A percentile compares a stretch with the other conserved stretches of the same genome.
Evolutionary conservation across 192 early-diverging fungal species (phyloP).

Genomic region (Coemansia sp.): DNA sequence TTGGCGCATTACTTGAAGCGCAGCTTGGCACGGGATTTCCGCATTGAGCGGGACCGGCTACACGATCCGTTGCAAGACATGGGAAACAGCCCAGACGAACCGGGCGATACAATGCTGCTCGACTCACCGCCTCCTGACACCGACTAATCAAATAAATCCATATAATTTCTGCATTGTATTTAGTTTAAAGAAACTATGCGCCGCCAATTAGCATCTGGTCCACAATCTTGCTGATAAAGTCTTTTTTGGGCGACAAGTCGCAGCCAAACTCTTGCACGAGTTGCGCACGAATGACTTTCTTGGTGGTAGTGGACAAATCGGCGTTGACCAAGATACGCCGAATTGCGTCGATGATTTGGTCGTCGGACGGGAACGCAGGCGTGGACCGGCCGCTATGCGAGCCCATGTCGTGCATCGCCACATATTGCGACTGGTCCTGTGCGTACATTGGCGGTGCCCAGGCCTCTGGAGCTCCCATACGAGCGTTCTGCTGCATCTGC

Average conservation of each 20-base stretch:
- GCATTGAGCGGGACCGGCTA: constrained; percentile 42
- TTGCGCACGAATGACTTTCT: constrained; percentile 78
- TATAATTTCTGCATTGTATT: not conserved
- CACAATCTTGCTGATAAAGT: constrained; percentile 72
- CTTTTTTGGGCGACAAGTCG: constrained; percentile 63
- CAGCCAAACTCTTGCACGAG: constrained; percentile 62
- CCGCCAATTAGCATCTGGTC: constrained; percentile 31
- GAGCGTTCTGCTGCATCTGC: constrained; percentile 10
- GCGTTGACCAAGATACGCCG: constrained; percentile 65
- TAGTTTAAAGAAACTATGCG: not conserved
- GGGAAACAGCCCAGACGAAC: too few species aligned
- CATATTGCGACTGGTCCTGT: not conserved
- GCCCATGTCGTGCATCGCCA: constrained; percentile 20
- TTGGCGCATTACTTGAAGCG: constrained; percentile 75
- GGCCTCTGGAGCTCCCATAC: not conserved
- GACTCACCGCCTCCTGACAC: too few species aligned
- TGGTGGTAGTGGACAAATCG: constrained; percentile 72
- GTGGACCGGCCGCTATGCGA: constrained; percentile 35
- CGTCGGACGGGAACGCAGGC: constrained; percentile 48
- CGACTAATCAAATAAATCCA: too few species aligned
- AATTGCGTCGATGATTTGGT: constrained; percentile 66
- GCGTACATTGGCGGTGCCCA: not conserved
- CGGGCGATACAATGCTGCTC: too few species aligned
- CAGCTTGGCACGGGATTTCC: constrained; percentile 78
- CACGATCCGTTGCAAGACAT: too few species aligned